Percentiles rank a stretch among this genome's conserved stretches.
phyloP scores from a whole-genome alignment of 169 alveolate species.

The Plasmodium berghei region DNA sequence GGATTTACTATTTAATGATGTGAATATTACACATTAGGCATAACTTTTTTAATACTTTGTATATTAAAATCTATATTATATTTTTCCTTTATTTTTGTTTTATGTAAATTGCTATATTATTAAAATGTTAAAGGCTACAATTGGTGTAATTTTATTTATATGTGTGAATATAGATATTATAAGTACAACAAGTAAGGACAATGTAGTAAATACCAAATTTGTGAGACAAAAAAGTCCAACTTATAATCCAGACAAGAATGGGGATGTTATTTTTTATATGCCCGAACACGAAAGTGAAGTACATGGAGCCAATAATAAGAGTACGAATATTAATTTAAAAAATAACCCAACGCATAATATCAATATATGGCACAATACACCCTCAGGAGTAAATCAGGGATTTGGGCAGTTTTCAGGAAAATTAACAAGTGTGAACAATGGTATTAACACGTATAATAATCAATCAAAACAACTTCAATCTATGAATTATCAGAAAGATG shows the following conservation, averaged over 20 bases:
- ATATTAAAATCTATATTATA: background rate
- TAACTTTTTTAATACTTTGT: too few species aligned
- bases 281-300: conserved; percentile 16
- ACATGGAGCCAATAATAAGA: background rate
- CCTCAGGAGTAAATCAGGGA: conserved; percentile 2
- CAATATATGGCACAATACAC: background rate
- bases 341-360: background rate
- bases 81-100: background rate
- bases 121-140: conserved; percentile 66
- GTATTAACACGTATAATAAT: too few species aligned
- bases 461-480: too few species aligned
- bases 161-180: conserved; percentile 21
- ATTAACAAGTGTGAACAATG: too few species aligned
- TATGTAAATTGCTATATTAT: background rate
- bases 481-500: too few species aligned
- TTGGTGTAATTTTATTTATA: conserved; percentile 35
- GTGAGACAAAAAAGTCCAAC: conserved; percentile 50
- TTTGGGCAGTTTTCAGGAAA: background rate
- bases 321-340: conserved; percentile 8
- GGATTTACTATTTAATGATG: conserved; percentile 18
- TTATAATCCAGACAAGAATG: conserved; percentile 17
- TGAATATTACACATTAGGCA: conserved; percentile 5
- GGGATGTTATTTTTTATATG: conserved; percentile 72
- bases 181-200: background rate
- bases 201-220: conserved; percentile 9